These are phyloP conservation scores for Neoboletus brunneissimus DNA, from an alignment of 768 basidiomycete genomes.

Conservation along the genomic window DNA sequence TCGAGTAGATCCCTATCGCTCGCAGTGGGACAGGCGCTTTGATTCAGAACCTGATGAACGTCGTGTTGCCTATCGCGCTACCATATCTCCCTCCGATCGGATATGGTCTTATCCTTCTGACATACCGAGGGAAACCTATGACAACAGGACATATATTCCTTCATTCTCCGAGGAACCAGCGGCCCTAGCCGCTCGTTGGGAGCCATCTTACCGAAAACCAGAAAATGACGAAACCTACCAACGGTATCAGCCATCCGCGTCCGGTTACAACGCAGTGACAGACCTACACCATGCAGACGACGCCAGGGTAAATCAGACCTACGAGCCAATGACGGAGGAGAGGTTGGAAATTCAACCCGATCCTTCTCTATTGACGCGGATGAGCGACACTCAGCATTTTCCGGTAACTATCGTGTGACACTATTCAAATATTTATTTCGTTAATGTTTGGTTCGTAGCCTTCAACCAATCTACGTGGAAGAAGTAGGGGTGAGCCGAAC, in stretches of 20 bases:
- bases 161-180: neutral
- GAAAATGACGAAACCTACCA: slow-evolving; percentile 15
- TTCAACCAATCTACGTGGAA: slow-evolving; percentile 17
- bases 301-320: slow-evolving; percentile 2
- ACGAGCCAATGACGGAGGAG: slow-evolving; percentile 15
- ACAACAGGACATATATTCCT: slow-evolving; percentile 3
- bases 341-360: slow-evolving; percentile 13
- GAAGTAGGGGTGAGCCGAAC: slow-evolving; percentile 20
- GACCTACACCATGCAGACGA: slow-evolving; percentile 9
- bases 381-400: slow-evolving; percentile 17
- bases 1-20: slow-evolving; percentile 4
- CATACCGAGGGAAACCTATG: slow-evolving; percentile 1
- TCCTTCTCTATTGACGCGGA: slow-evolving; percentile 25
- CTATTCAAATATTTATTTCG: neutral
- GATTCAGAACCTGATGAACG: slow-evolving; percentile 17
- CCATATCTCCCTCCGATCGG: slow-evolving; percentile 6
- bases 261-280: neutral
- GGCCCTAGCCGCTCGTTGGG: neutral
- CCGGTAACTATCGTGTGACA: slow-evolving; percentile 18
- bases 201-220: slow-evolving; percentile 10
- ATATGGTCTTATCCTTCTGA: slow-evolving; percentile 7
- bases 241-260: slow-evolving; percentile 5
- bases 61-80: slow-evolving; percentile 5
- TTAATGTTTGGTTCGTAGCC: slow-evolving; percentile 8
- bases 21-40: slow-evolving; percentile 8